phyloP scores from a whole-genome alignment of 192 early-diverging fungal genomes.

The Rhizophagus clarus region DNA sequence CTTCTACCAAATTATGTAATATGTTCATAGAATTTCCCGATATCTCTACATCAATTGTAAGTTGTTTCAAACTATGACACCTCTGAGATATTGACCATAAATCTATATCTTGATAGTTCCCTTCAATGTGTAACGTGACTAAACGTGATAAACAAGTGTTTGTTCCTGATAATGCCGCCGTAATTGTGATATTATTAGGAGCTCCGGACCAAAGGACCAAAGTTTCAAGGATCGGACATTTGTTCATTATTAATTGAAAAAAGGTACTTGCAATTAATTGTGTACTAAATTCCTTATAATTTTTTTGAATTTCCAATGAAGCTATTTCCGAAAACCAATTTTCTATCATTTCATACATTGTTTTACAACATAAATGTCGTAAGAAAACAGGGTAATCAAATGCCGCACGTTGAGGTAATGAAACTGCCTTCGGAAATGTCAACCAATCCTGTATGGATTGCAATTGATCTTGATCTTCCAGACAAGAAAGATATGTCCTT shows the following conservation, averaged over 20 bases:
- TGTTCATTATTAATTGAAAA: background rate
- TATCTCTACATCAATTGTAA: background rate
- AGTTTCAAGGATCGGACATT: background rate
- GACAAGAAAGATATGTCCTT: background rate
- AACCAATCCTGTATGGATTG: background rate
- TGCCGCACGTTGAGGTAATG: background rate
- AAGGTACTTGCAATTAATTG: constrained; percentile 3
- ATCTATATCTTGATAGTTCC: constrained; percentile 8
- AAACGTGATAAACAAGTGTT: constrained; percentile 1
- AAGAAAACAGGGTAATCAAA: constrained; percentile 1
- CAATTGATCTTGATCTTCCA: background rate
- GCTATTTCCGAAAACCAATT: background rate
- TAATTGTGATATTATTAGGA: background rate
- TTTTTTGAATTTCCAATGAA: background rate
- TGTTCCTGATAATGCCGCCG: background rate
- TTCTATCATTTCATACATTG: background rate
- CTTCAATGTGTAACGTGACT: background rate
- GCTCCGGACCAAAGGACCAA: background rate
- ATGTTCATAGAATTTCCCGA: background rate
- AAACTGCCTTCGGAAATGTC: background rate
- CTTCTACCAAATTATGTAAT: background rate
- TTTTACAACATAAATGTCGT: background rate
- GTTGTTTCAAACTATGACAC: background rate
- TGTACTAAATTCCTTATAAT: background rate
- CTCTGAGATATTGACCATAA: constrained; percentile 1